Base-by-base conservation (phyloP, 768 basidiomycete genomes). In the Tricholoma matsutake region DNA sequence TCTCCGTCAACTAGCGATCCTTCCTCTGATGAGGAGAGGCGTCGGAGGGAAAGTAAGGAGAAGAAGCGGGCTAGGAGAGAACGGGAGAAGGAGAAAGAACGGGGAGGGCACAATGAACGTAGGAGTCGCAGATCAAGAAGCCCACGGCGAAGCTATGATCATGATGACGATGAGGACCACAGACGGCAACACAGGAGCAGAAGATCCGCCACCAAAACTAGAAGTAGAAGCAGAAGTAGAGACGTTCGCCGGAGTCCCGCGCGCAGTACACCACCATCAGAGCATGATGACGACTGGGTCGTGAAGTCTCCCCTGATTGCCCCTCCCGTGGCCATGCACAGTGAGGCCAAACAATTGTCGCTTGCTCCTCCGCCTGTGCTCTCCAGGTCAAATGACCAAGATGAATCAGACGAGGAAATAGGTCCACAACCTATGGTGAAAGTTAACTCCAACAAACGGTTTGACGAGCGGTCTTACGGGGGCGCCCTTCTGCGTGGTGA, bases 401-500 rank as follows among this genome's bases (percentile, higher is more conserved):
- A 76, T 6, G 83, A 84, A 9, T 77, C 77, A 9, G 89, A 87
- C 53, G 86, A 86, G 4, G 91, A 89, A 35, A 71, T 96, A 32
- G 96, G 96, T 0, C 96, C 96, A 4, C 78, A 87, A 64, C 90
- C 94, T n/a, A 68, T 84, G 0, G 37, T 67, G 35, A 82, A 78
- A 61, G 66, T 71, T 25, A 76, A 64, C 32, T 62, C 76, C 5
- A 78, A 77, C 60, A 86, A 31, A 32, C 29, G 79, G 68, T 69
- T 88, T 52, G 91, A 92, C 76, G 92, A 92, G 68, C 86, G 94
- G 22, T 84, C 90, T 49, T 99, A 94, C 70, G 94, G 94, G 63
- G 86, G 95, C 61, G 90, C 92, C 29, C 80, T 99, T 54, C 83
- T 95, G 10, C 91, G 91, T 4, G 97, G 97, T 56, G 97, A 99